Base-by-base conservation (phyloP, 2,329 filamentous ascomycete genomes). In the Aspergillus sp. region DNA sequence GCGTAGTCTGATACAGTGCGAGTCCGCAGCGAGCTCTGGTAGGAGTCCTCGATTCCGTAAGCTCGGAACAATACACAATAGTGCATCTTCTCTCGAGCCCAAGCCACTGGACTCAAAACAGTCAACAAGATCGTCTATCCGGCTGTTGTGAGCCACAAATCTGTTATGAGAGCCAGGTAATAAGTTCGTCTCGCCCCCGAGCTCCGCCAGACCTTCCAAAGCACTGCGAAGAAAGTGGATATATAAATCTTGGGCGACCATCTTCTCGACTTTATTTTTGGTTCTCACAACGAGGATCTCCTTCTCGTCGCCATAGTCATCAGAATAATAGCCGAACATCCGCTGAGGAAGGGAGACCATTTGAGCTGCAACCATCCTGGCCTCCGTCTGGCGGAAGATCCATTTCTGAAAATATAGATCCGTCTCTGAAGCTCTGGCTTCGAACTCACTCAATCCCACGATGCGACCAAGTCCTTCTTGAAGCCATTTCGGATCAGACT, bases 221-320 rank as follows among this genome's bases (percentile, higher is more conserved):
- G 58, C 57, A 9, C 53, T 44, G 5, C 51, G 56, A n/a, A 71
- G 57, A 29, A 68, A 67, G 5, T 62, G 57, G 1, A 67, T 58
- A n/a, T 64, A 72, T 6, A 72, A 58, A 25, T 72, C 68, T 19
- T 71, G 70, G 0, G 70, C 69, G 4, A 48, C 60, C 67, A 71
- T 68, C 0, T 14, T 50, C 20, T 65, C 60, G 0, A 70, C 6
- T 3, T 29, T 34, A 45, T 64, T 66, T 0, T 58, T 54, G 0
- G 63, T 67, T 45, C 54, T 60, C 6, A 67, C 47, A 1, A 56
- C 55, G 2, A 69, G 52, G 0, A 69, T 54, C 3, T 64, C 56
- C 32, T 55, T 59, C 7, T 55, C 55, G 1, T 49, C 23, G 0
- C 44, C 31, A 11, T 53, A 10, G 0, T 46, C 13, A 1, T 60